A percentile compares a stretch with the other conserved stretches of the same genome.
Conservation (phyloP, 495 filamentous ascomycete genomes). For the Podospora sp. region DNA sequence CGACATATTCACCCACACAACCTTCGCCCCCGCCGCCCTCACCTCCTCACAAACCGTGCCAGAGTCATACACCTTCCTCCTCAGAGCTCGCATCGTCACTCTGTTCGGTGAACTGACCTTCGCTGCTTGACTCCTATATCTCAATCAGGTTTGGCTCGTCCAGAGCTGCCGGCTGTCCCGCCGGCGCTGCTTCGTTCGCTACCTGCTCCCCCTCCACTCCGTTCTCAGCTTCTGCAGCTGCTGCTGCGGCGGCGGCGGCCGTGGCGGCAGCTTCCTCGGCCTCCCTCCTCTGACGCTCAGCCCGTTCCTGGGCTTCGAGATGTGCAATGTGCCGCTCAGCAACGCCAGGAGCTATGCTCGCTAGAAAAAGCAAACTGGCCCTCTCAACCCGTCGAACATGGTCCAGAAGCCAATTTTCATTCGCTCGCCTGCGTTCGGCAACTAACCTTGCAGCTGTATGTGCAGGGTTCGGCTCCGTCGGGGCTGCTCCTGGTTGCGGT, state of each 20-base stretch:
- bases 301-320: slow-evolving; percentile 63
- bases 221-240: slow-evolving; percentile 13
- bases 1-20: too few species aligned
- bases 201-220: slow-evolving; percentile 7
- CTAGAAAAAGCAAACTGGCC: slow-evolving; percentile 78
- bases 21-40: too few species aligned
- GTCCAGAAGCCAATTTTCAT: slow-evolving; percentile 57
- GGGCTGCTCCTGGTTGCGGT: slow-evolving; percentile 21
- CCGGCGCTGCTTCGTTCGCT: neutral
- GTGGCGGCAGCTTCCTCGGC: slow-evolving; percentile 50
- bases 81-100: too few species aligned
- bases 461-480: slow-evolving; percentile 48
- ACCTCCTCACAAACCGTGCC: too few species aligned
- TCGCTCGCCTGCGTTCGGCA: slow-evolving; percentile 49
- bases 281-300: slow-evolving; percentile 49
- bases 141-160: slow-evolving; percentile 1
- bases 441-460: slow-evolving; percentile 59
- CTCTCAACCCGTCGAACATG: slow-evolving; percentile 68
- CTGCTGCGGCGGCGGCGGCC: slow-evolving; percentile 26
- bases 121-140: neutral
- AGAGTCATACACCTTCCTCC: too few species aligned
- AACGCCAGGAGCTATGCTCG: slow-evolving; percentile 81
- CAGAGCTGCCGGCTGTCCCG: neutral
- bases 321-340: slow-evolving; percentile 80
- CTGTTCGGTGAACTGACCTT: neutral